Base-by-base conservation (phyloP, 495 filamentous ascomycete genomes). In the Penicillium cataractarum region DNA sequence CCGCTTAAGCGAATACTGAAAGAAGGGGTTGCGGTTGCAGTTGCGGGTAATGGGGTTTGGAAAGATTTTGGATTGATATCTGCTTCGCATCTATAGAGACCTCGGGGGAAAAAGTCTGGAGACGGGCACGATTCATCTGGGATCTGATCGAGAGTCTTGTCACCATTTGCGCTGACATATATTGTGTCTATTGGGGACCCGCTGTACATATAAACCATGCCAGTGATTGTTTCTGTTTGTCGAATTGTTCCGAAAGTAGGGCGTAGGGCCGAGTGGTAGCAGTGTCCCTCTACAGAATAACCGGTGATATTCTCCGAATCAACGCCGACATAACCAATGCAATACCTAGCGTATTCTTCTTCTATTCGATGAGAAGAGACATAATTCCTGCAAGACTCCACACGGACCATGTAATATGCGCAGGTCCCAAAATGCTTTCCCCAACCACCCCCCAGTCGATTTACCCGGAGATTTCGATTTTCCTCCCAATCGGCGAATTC, bases 401-500 rank as follows among this genome's bases (percentile, higher is more conserved):
- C 40, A 19, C 40, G 8, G 15, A 46, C 19, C 40, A 12, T 51
- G 48, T 26, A 0, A 51, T 17, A 54, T 54, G 6, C 24, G 46
- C 46, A 50, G 46, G 49, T 32, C 49, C 26, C 24, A 19, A 31
- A 32, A n/a, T 52, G 49, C 49, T 21, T 52, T 27, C 21, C 24
- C 27, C 19, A 56, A 24, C 26, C 7, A 22, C 19, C 22, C 12
- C 37, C 22, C 17, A 61, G 29, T 22, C 26, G 46, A 61, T 65
- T 64, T 68, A 60, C 58, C 68, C 65, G 60, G 57, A n/a, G n/a
- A n/a, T n/a, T n/a, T n/a, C n/a, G 60, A 64, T 71, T 78, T 70
- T 71, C 75, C 74, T 68, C 63, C 71, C 71, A 76, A 74, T 74
- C 76, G 70, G 75, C 58, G 60, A 63, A 71, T 61, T 69, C 7